Evolutionary conservation across 177 flowering plant genomes (phyloP), one percentile per base, ranked within the genome.

Genomic region (Vitis hybrid): DNA sequence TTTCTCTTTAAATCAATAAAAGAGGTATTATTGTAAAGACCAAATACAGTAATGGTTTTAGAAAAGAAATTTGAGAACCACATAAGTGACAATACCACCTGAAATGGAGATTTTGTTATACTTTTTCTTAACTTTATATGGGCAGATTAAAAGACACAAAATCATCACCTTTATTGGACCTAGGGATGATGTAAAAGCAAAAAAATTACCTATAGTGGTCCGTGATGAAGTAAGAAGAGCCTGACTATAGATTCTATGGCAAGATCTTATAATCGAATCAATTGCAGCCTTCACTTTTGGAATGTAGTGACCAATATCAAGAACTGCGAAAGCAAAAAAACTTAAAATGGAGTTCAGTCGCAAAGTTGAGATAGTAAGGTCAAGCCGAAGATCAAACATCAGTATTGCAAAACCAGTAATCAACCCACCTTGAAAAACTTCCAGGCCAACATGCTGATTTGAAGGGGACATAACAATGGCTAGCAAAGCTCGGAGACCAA

Each of bases 201-300:
- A 18, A 48, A 30, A 59, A 73, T 71, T 90, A 95, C 99, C 99
- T 71, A 85, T 84, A 4, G 92, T 79, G 66, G 94, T 85, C 89
- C 79, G 91, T 81, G 99, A 88, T 65, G 94, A 91, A 73, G 97
- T 96, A 69, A 96, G 88, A 77, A 96, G 97, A 78, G 99, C 99
- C 70, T 85, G 93, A 78, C 93, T 80, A 68, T 92, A 96, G 62
- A 85, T 83, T 78, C 86, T 84, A 78, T 93, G 91, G 76, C 97
- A 96, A 65, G 92, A 85, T 75, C 86, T 90, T 71, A 96, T 74
- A 70, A 93, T 91, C 57, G 90, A 81, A 72, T 96, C 98, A 77
- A 96, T 96, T 52, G 97, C 97, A 78, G 92, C 84, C 84, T 88
- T 93, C 71, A 96, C 97, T 81, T 96, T 96, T 73, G 99, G 97